Conservation (phyloP, 495 filamentous ascomycete genomes). For the Trichodelitschia bisporula region DNA sequence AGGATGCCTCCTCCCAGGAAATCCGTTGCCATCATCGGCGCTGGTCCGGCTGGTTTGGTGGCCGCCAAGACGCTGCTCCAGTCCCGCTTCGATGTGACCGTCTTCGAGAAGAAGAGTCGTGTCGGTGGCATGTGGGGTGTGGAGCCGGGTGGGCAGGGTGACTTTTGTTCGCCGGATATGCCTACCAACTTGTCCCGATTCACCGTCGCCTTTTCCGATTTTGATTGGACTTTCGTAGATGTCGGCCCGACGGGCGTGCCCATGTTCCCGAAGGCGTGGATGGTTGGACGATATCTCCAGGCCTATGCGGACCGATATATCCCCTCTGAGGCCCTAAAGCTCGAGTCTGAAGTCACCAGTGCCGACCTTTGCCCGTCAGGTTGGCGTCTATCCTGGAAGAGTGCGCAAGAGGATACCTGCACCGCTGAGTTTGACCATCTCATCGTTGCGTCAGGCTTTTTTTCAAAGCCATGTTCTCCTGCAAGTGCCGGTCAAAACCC, state of each 20-base stretch:
- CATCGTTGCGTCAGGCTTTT: slow-evolving; percentile 54
- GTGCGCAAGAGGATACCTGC: background rate
- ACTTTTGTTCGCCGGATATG: slow-evolving; percentile 41
- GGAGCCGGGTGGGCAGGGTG: slow-evolving; percentile 17
- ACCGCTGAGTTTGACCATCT: slow-evolving; percentile 40
- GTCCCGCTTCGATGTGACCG: slow-evolving; percentile 36
- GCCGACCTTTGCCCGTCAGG: slow-evolving; percentile 10
- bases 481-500: slow-evolving; percentile 16
- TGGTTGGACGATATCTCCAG: slow-evolving; percentile 51
- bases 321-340: slow-evolving; percentile 19
- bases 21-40: slow-evolving; percentile 28
- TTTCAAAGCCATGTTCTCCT: slow-evolving; percentile 31
- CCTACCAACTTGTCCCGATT: slow-evolving; percentile 56
- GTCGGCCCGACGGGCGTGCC: slow-evolving; percentile 15
- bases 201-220: slow-evolving; percentile 57
- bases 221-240: slow-evolving; percentile 33
- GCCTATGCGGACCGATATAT: slow-evolving; percentile 35
- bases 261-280: slow-evolving; percentile 47
- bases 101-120: slow-evolving; percentile 39
- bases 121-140: slow-evolving; percentile 62
- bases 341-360: slow-evolving; percentile 27
- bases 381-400: slow-evolving; percentile 31
- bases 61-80: slow-evolving; percentile 59
- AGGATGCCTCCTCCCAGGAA: background rate
- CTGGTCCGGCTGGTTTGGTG: slow-evolving; percentile 59